These are phyloP conservation scores for Fraxinus albicans DNA, from an alignment of 305 asterid species.

Conservation along the genomic window DNA sequence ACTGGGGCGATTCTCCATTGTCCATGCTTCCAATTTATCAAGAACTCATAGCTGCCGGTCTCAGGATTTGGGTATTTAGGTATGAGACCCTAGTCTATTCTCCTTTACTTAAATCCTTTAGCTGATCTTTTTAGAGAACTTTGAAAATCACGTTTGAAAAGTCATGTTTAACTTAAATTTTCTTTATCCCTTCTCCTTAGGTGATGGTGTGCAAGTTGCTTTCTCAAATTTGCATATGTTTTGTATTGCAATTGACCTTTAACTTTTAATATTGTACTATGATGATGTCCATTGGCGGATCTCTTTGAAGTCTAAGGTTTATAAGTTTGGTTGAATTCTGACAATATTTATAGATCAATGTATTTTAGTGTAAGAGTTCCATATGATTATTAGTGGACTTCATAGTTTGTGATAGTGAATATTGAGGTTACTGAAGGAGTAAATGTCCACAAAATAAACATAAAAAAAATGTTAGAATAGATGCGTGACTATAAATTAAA, in stretches of 20 bases:
- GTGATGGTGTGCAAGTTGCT: neutral
- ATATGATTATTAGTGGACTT: neutral
- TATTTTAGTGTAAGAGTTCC: neutral
- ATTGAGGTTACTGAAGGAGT: neutral
- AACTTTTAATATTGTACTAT: neutral
- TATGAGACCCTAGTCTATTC: slow-evolving; percentile 23
- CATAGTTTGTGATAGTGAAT: neutral
- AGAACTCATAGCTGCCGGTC: slow-evolving; percentile 75
- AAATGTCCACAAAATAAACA: neutral
- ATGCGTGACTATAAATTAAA: neutral
- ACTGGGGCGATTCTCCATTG: slow-evolving; percentile 87
- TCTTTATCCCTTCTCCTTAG: neutral
- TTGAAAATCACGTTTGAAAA: neutral
- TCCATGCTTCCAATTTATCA: slow-evolving; percentile 93
- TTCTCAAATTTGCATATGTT: neutral
- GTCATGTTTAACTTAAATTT: neutral
- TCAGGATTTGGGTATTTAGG: slow-evolving; percentile 97
- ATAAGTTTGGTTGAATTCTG: neutral
- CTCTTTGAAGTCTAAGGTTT: neutral
- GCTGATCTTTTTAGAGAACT: neutral
- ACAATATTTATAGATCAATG: neutral
- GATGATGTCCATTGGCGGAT: neutral
- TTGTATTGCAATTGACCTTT: neutral
- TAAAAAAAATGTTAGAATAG: neutral
- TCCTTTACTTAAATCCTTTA: neutral